Conservation (phyloP, 176 grass and related monocot species). For the Puccinellia tenuiflora region DNA sequence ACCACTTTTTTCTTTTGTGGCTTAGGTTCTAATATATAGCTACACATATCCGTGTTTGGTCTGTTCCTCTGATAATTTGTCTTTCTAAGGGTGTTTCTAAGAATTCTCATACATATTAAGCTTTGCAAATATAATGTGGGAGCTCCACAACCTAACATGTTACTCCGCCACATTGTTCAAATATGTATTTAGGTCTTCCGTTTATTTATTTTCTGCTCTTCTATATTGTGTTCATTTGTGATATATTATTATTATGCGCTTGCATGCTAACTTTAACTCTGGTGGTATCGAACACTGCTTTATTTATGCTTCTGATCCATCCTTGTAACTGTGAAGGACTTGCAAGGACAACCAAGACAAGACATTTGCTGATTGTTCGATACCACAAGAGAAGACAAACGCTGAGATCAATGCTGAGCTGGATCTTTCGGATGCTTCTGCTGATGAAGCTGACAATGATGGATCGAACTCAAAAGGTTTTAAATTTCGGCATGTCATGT, state of each 20-base stretch:
- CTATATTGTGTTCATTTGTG: background rate
- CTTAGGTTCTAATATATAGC: background rate
- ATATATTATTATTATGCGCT: background rate
- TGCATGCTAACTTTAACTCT: background rate
- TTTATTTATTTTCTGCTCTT: background rate
- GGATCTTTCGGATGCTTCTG: constrained; percentile 84
- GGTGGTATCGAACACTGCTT: no score
- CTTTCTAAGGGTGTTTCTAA: background rate
- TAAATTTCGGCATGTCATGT: constrained; percentile 10
- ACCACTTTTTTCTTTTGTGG: background rate
- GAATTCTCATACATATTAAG: background rate
- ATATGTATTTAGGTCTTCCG: background rate
- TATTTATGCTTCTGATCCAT: constrained; percentile 16
- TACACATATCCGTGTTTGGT: background rate
- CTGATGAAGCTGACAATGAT: constrained; percentile 63
- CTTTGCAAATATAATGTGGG: background rate
- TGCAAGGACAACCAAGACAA: constrained; percentile 84
- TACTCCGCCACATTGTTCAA: background rate
- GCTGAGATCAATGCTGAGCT: constrained; percentile 96
- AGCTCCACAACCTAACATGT: background rate
- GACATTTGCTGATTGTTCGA: constrained; percentile 72
- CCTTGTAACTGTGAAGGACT: constrained; percentile 50
- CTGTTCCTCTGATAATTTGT: background rate
- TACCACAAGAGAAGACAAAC: constrained; percentile 93
- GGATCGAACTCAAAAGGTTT: constrained; percentile 35